phyloP scores from a whole-genome alignment of 441 rosid species.

The Erodium moschatum region DNA sequence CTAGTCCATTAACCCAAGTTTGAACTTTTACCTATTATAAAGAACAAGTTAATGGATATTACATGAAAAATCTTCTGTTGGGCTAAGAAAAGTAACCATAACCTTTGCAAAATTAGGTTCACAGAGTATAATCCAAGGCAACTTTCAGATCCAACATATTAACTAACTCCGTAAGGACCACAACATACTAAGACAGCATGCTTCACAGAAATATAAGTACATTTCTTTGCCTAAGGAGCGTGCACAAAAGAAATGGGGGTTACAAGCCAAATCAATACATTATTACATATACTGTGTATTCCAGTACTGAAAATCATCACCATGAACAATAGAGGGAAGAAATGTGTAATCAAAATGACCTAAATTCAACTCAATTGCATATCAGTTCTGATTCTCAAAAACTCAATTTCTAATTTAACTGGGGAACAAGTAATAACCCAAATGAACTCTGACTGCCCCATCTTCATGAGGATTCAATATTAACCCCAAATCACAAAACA shows the following conservation, averaged over 20 bases:
- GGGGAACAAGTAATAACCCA: not conserved
- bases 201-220: not conserved
- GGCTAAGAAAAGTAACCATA: not conserved
- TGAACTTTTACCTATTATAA: constrained; percentile 80
- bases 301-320: not conserved
- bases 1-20: constrained; percentile 78
- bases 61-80: not conserved
- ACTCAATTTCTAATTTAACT: not conserved
- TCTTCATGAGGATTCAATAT: too few species aligned
- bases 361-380: too few species aligned
- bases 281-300: not conserved
- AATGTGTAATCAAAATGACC: too few species aligned
- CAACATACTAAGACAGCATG: not conserved
- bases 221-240: not conserved
- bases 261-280: not conserved
- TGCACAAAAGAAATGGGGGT: not conserved
- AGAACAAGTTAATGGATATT: not conserved
- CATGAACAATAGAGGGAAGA: too few species aligned
- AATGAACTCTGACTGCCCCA: too few species aligned
- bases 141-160: too few species aligned
- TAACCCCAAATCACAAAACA: constrained; percentile 7
- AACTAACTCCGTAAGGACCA: too few species aligned
- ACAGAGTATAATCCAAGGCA: too few species aligned
- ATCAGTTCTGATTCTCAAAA: not conserved
- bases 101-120: not conserved